A percentile compares a stretch with the other conserved stretches of the same genome.
phyloP scores from a whole-genome alignment of 148 eudicot genomes.

The Persicaria tinctoria region DNA sequence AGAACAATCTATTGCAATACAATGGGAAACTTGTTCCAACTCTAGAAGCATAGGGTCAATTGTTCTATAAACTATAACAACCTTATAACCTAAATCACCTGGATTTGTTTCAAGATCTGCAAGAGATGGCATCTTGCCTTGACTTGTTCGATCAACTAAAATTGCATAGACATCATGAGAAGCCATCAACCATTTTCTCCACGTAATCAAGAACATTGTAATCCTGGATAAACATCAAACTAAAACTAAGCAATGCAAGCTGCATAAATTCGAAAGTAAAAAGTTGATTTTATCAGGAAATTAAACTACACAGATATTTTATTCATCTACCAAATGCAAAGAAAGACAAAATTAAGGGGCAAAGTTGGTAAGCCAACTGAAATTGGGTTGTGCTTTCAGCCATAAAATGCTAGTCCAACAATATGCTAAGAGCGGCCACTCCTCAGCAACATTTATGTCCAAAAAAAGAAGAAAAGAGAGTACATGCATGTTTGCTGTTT shows the following conservation, averaged over 20 bases:
- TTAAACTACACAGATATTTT: no score
- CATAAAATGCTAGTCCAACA: no score
- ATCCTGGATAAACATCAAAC: conserved; percentile 35
- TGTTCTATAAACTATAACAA: conserved; percentile 67
- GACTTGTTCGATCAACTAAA: conserved; percentile 46
- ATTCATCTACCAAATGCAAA: no score
- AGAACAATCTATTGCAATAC: conserved; percentile 70
- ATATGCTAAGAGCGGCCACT: no score
- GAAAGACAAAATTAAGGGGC: no score
- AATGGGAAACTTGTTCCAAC: conserved; percentile 85
- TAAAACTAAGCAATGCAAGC: conserved; percentile 3
- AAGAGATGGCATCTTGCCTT: conserved; percentile 83
- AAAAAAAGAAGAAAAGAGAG: no score
- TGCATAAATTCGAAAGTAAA: neutral
- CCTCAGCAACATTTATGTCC: no score
- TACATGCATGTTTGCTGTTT: no score
- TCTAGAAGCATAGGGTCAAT: conserved; percentile 81
- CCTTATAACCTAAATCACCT: conserved; percentile 74
- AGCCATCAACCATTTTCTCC: conserved; percentile 93
- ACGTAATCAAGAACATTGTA: conserved; percentile 84
- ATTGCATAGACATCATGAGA: conserved; percentile 83
- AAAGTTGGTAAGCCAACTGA: no score
- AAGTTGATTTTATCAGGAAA: no score
- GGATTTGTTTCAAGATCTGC: conserved; percentile 67
- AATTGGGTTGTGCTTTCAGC: no score